phyloP scores from a whole-genome alignment of 2,329 filamentous ascomycete species.

The Dendryphion nanum region DNA sequence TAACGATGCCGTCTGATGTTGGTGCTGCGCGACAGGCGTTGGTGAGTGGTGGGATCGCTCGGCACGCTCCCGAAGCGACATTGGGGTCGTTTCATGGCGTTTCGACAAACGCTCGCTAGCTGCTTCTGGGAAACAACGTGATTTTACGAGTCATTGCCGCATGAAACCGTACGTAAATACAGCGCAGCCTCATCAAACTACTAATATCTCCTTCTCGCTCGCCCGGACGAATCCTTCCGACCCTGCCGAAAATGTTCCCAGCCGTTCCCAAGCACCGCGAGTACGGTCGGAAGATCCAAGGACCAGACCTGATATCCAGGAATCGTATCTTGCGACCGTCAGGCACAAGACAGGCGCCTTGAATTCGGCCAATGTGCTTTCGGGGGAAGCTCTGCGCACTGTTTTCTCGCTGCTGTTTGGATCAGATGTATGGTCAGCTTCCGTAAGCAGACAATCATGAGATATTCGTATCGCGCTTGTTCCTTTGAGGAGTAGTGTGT shows the following conservation, averaged over 20 bases:
- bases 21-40: neutral
- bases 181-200: constrained; percentile 17
- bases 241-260: constrained; percentile 31
- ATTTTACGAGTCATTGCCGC: neutral
- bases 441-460: constrained; percentile 28
- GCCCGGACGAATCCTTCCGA: constrained; percentile 18
- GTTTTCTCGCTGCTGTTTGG: constrained; percentile 7
- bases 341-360: constrained; percentile 25
- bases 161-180: too few relatives aligned
- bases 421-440: constrained; percentile 6
- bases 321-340: constrained; percentile 23
- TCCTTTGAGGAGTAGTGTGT: constrained; percentile 25
- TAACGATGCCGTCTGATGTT: neutral
- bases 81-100: neutral
- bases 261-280: constrained; percentile 17
- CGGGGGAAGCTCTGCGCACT: constrained; percentile 20
- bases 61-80: neutral
- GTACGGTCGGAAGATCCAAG: constrained; percentile 17
- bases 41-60: neutral
- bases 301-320: constrained; percentile 26
- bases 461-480: constrained; percentile 22
- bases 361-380: constrained; percentile 13
- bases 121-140: neutral
- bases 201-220: constrained; percentile 17
- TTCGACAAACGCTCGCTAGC: neutral